Percentiles rank a stretch among this genome's conserved stretches.
Evolutionary conservation across 176 grass and related monocot genomes (phyloP).

Genomic region (Saccharum spontaneum): DNA sequence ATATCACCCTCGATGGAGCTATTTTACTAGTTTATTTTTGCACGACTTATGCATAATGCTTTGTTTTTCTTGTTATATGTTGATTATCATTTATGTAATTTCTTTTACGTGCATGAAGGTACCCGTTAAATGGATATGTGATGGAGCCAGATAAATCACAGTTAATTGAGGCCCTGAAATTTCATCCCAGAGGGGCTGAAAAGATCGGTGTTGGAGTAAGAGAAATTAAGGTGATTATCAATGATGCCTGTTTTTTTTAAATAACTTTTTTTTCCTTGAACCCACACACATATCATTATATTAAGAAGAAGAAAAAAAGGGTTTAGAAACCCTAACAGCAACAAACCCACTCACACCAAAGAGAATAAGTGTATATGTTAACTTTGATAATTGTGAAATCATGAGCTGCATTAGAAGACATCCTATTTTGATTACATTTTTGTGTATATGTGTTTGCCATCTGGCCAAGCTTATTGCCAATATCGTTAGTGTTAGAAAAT

Average conservation of each 20-base stretch:
- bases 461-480: background rate
- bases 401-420: background rate
- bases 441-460: slow-evolving; percentile 10
- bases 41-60: background rate
- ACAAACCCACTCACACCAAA: background rate
- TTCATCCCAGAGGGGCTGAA: slow-evolving; percentile 41
- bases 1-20: slow-evolving; percentile 11
- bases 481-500: background rate
- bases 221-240: slow-evolving; percentile 44
- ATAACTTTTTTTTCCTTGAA: background rate
- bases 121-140: slow-evolving; percentile 50
- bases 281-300: background rate
- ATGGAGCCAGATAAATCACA: slow-evolving; percentile 53
- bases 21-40: slow-evolving; percentile 11
- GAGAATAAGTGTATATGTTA: background rate
- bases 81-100: slow-evolving; percentile 27
- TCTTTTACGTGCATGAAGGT: slow-evolving; percentile 52
- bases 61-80: background rate
- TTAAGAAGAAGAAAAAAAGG: background rate
- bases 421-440: background rate
- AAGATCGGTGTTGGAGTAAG: slow-evolving; percentile 48
- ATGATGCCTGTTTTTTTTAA: slow-evolving; percentile 13
- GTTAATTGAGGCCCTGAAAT: slow-evolving; percentile 66
- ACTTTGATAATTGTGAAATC: slow-evolving; percentile 7
- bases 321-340: background rate